Evolutionary conservation across 208 protist species (phyloP), one percentile per base, ranked within the genome.

Genomic region (Porcisia hertigi): DNA sequence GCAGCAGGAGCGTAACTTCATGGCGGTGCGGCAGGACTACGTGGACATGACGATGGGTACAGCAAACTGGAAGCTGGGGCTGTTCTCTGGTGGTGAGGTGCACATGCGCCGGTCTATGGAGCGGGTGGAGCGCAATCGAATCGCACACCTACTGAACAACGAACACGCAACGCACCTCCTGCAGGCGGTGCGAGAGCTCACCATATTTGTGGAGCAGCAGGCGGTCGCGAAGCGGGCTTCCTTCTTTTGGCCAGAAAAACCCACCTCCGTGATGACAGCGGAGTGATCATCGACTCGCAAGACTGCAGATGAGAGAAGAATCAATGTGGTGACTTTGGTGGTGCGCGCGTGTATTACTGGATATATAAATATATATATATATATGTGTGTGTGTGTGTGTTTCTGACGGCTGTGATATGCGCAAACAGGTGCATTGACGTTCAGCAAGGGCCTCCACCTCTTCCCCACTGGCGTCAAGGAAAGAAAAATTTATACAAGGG

Each of bases 71-170:
- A 94, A 92, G 79, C 64, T 97, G 20, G 92, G 92, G 14, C 80
- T 97, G 4, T 97, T 93, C 77, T 94, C 92, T 1, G 90, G 83
- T 65, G 91, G 91, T 8, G 90, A 97, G 83, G 91, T 97, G 62
- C 92, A 97, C 82, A 95, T 95, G 90, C 92, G 92, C 8, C 90
- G 91, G 5, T 92, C 91, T 23, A 88, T 95, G 77, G 92, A 94
- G 82, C 81, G 88, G 41, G 86, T 95, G 39, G 90, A 97, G 70
- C 92, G 92, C 41, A 90, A 92, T 70, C 86, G 88, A 49, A 90
- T 97, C 65, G 71, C 71, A 20, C 90, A 95, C 79, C 49, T 97
- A 9, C 83, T 97, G 41, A 90, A 94, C 73, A 97, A 97, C 73
- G 90, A 97, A 65, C 84, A 76, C 47, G 92, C 92, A n/a, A 86